These are phyloP conservation scores for Phlebiopsis flavidoalba DNA, from an alignment of 768 basidiomycete species.

Conservation along the genomic window DNA sequence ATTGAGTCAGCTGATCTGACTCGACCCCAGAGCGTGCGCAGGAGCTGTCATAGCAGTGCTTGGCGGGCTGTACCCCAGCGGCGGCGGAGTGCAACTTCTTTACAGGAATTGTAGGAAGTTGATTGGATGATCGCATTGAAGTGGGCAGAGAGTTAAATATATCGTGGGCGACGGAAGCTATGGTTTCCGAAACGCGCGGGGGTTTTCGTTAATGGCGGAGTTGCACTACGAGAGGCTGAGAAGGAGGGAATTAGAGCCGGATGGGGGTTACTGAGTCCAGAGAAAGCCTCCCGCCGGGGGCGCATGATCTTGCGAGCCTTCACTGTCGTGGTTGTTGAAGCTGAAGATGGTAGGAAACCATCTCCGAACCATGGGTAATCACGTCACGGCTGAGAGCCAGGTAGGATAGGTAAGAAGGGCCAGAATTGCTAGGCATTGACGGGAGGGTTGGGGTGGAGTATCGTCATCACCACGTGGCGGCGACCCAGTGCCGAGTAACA, in stretches of 20 bases:
- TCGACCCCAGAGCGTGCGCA: conserved; percentile 10
- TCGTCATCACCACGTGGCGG: conserved; percentile 38
- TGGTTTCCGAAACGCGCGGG: conserved; percentile 27
- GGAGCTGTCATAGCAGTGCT: conserved; percentile 24
- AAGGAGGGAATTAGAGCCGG: conserved; percentile 26
- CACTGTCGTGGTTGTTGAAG: conserved; percentile 11
- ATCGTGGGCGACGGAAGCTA: conserved; percentile 74
- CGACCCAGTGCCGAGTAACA: conserved; percentile 66
- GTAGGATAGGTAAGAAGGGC: conserved; percentile 74
- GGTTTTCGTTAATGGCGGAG: conserved; percentile 11
- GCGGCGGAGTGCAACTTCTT: conserved; percentile 72
- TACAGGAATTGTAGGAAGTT: conserved; percentile 86
- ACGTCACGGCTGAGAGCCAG: conserved; percentile 65
- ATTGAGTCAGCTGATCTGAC: conserved; percentile 26
- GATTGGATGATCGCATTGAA: conserved; percentile 84
- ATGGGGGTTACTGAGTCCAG: conserved; percentile 6
- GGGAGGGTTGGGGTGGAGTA: conserved; percentile 20
- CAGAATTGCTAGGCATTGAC: conserved; percentile 23
- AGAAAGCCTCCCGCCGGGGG: background rate
- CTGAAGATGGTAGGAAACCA: conserved; percentile 10
- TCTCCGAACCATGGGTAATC: conserved; percentile 25
- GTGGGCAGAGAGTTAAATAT: conserved; percentile 92
- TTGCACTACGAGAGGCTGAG: conserved; percentile 11
- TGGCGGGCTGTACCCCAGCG: conserved; percentile 78
- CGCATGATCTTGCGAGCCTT: background rate